phyloP scores from a whole-genome alignment of 345 rosid species.

The Barbarea vulgaris region DNA sequence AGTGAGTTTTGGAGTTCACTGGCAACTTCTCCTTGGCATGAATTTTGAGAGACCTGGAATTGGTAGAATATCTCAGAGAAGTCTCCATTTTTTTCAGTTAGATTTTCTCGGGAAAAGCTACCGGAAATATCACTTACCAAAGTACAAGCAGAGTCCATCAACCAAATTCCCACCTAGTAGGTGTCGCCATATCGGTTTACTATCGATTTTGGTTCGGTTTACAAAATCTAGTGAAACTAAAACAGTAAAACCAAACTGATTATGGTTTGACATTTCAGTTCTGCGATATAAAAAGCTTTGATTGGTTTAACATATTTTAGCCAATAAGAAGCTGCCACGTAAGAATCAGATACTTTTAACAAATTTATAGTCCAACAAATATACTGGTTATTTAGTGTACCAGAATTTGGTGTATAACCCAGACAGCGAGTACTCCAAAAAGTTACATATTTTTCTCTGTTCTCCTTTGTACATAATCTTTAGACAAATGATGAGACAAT shows the following conservation, averaged over 20 bases:
- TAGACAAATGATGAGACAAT: constrained; percentile 49
- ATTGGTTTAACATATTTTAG: background rate
- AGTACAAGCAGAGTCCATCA: background rate
- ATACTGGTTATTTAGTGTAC: constrained; percentile 19
- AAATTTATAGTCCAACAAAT: background rate
- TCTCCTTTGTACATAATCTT: background rate
- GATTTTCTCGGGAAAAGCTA: constrained; percentile 15
- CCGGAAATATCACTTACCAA: background rate
- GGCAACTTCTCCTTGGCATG: constrained; percentile 82
- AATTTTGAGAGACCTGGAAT: constrained; percentile 64
- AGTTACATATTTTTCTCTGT: constrained; percentile 6
- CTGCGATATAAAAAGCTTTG: too few species aligned
- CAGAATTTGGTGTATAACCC: background rate
- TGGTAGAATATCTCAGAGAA: constrained; percentile 66
- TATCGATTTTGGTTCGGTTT: constrained; percentile 19
- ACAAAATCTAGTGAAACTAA: background rate
- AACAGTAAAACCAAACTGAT: too few species aligned
- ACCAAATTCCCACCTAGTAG: constrained; percentile 20
- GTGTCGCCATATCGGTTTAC: constrained; percentile 14
- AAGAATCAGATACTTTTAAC: background rate
- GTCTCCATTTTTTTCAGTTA: constrained; percentile 59
- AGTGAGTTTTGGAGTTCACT: constrained; percentile 59
- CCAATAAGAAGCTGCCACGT: background rate
- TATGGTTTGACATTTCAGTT: constrained; percentile 11
- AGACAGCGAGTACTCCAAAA: background rate